Conservation (phyloP, 2,329 filamentous ascomycete genomes). For the Pseudofabraea citricarpa region DNA sequence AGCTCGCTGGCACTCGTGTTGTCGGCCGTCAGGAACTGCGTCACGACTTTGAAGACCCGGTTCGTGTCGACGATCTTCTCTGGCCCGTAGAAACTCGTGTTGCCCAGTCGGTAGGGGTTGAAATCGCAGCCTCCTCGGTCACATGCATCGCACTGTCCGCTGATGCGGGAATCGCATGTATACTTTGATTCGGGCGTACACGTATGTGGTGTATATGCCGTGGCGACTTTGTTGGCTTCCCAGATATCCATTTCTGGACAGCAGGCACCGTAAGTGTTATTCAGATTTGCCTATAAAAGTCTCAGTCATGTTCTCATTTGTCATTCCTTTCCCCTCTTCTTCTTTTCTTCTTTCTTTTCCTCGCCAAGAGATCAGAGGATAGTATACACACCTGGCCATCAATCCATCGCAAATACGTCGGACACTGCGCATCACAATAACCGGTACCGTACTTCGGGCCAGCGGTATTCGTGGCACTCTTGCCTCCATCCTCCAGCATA, state of each 20-base stretch:
- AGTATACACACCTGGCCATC: constrained; percentile 36
- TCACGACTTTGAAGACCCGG: constrained; percentile 50
- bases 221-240: constrained; percentile 54
- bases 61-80: constrained; percentile 46
- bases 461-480: constrained; percentile 41
- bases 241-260: constrained; percentile 64
- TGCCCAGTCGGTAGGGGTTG: constrained; percentile 53
- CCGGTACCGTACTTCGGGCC: constrained; percentile 55
- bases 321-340: no score
- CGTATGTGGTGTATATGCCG: constrained; percentile 53
- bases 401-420: constrained; percentile 25
- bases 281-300: constrained; percentile 40
- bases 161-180: background rate
- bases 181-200: constrained; percentile 30
- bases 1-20: constrained; percentile 44
- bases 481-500: constrained; percentile 59
- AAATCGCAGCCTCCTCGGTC: constrained; percentile 57
- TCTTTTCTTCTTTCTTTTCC: no score
- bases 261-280: constrained; percentile 49
- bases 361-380: no score
- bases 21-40: constrained; percentile 50
- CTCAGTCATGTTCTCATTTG: constrained; percentile 1
- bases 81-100: constrained; percentile 48
- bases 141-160: constrained; percentile 36
- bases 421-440: constrained; percentile 58